Evolutionary conservation across 192 early-diverging fungal species (phyloP), one percentile per base, ranked within the genome.

Genomic region (Bifiguratus adelaidae): DNA sequence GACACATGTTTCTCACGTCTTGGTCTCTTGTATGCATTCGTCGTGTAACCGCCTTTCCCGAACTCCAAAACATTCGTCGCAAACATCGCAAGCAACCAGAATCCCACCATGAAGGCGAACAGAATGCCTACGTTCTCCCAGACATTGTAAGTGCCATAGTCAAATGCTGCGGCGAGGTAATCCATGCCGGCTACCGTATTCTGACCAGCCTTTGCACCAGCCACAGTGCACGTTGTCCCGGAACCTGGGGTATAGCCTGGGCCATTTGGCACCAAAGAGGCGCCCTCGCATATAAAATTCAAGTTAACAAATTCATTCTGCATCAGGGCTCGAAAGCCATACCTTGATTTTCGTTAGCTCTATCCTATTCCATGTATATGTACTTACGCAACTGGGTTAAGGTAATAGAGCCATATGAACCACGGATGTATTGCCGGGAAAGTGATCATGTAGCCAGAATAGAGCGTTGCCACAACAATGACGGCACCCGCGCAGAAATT

Each of bases 1-100:
- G n/a, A n/a, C n/a, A n/a, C n/a, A n/a, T n/a, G n/a, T n/a, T n/a
- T n/a, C n/a, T n/a, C n/a, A n/a, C n/a, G n/a, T n/a, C n/a, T n/a
- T n/a, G n/a, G n/a, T n/a, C n/a, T 54, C 55, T 60, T 70, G 58
- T 46, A 70, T 34, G 56, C 55, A 9, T 60, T 61, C 35, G 54
- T 70, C 25, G 55, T 60, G 50, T 60, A 70, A 26, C 67, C 67
- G 35, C 54, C 52, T 41, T 74, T 65, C 4, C 75, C 74, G 37
- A 69, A 73, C 56, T 81, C 75, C 34, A 81, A 46, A 23, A 50
- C 59, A 48, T 84, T 77, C 53, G 77, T 58, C 19, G 65, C 67
- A 3, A 55, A 22, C 22, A 52, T 55, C 20, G 41, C 56, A 30
- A 61, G 27, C 15, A 24, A 12, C 2, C 55, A 52, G 47, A 61